Evolutionary conservation across 2,329 filamentous ascomycete genomes (phyloP).

Genomic region (Diaporthe citri): DNA sequence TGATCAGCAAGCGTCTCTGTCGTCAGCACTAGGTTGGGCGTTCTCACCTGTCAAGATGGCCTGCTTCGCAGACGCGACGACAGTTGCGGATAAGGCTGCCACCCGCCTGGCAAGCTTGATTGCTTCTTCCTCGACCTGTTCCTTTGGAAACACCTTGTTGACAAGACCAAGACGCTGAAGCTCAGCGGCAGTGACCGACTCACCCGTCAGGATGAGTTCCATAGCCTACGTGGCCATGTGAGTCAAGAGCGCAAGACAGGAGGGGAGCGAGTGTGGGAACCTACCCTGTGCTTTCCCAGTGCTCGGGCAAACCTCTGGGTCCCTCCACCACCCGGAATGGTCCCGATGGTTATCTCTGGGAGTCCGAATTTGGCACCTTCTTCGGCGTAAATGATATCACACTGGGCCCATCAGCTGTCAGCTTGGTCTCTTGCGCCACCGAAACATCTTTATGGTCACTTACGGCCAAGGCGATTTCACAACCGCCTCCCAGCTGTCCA

Average conservation of each 20-base stretch:
- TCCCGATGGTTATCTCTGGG: conserved; percentile 49
- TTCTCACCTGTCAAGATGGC: conserved; percentile 56
- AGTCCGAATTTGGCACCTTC: conserved; percentile 47
- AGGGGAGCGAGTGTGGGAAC: background rate
- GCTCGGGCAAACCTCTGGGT: conserved; percentile 50
- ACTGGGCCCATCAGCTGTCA: conserved; percentile 43
- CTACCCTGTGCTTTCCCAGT: conserved; percentile 52
- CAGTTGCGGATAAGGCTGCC: conserved; percentile 55
- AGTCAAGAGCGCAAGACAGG: conserved; percentile 14
- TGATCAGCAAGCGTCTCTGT: background rate
- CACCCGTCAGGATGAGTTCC: conserved; percentile 59
- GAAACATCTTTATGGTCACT: conserved; percentile 18
- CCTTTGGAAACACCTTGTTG: conserved; percentile 51
- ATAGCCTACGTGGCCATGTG: conserved; percentile 51
- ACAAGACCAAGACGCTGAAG: conserved; percentile 56
- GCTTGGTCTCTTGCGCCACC: background rate
- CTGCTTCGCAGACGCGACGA: conserved; percentile 57
- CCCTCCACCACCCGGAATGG: conserved; percentile 48
- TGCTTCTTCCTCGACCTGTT: conserved; percentile 54
- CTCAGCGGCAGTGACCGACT: conserved; percentile 51
- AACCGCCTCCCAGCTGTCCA: conserved; percentile 62
- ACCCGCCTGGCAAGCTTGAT: conserved; percentile 54
- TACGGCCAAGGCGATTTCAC: conserved; percentile 62
- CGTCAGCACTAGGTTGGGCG: background rate
- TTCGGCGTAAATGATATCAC: conserved; percentile 52